Percentiles rank a stretch among this genome's conserved stretches.
These are phyloP conservation scores for Vigna hirtella DNA, from an alignment of 306 rosid genomes.

Conservation along the genomic window DNA sequence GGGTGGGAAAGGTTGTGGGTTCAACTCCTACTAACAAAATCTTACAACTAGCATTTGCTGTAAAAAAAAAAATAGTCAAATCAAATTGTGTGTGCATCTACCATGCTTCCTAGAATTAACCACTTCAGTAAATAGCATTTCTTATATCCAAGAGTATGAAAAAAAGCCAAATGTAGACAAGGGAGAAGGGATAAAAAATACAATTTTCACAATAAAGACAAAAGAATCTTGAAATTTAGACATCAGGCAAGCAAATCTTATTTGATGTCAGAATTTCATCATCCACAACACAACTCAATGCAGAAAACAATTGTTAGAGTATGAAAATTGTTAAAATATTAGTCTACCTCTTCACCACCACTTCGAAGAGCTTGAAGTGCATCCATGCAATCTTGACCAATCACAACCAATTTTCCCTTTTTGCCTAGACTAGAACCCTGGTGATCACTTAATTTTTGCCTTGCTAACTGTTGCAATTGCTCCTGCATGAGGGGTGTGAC, in stretches of 20 bases:
- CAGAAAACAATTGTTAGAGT: neutral
- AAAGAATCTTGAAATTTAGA: neutral
- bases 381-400: constrained; percentile 91
- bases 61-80: no score
- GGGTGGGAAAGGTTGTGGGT: no score
- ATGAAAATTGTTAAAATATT: constrained; percentile 31
- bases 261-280: neutral
- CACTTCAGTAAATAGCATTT: neutral
- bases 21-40: no score
- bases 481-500: constrained; percentile 81
- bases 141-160: neutral
- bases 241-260: constrained; percentile 26
- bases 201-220: neutral
- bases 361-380: constrained; percentile 89
- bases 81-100: neutral
- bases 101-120: neutral
- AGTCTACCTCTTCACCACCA: constrained; percentile 81
- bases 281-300: neutral
- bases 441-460: constrained; percentile 60
- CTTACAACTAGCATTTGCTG: no score
- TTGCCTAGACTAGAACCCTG: constrained; percentile 53
- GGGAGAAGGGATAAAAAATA: neutral
- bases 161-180: neutral
- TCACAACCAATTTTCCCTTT: constrained; percentile 73
- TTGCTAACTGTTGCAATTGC: constrained; percentile 78